phyloP scores from a whole-genome alignment of 2,329 filamentous ascomycete genomes.

The Drechslera avenae region DNA sequence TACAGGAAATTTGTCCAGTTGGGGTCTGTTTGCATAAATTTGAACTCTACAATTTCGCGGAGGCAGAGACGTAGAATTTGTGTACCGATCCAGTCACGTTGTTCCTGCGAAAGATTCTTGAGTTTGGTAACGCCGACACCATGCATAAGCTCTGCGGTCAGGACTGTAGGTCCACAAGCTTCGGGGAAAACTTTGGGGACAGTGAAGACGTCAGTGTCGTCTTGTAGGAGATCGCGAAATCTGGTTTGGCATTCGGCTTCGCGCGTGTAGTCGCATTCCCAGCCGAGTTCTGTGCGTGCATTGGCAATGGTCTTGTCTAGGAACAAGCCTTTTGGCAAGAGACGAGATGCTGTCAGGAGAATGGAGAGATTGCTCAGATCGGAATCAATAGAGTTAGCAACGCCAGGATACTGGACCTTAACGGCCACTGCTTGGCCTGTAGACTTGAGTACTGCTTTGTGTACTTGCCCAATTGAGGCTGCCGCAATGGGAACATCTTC shows the following conservation, averaged over 20 bases:
- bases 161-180: slow-evolving; percentile 81
- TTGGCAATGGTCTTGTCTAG: slow-evolving; percentile 98
- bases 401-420: slow-evolving; percentile 96
- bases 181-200: slow-evolving; percentile 79
- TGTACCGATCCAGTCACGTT: slow-evolving; percentile 95
- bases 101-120: slow-evolving; percentile 73
- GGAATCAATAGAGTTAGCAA: slow-evolving; percentile 93
- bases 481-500: slow-evolving; percentile 92
- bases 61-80: slow-evolving; percentile 91
- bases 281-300: slow-evolving; percentile 85
- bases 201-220: slow-evolving; percentile 74
- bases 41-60: slow-evolving; percentile 91
- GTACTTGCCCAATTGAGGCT: slow-evolving; percentile 95
- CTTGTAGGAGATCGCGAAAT: slow-evolving; percentile 77
- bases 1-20: slow-evolving; percentile 99
- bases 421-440: slow-evolving; percentile 82
- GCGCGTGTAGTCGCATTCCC: slow-evolving; percentile 95
- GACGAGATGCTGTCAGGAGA: slow-evolving; percentile 84
- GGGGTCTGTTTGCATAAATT: slow-evolving; percentile 98
- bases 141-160: slow-evolving; percentile 92
- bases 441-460: slow-evolving; percentile 78
- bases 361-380: slow-evolving; percentile 93
- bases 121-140: slow-evolving; percentile 86
- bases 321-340: slow-evolving; percentile 89
- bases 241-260: slow-evolving; percentile 81